Evolutionary conservation across 2,329 filamentous ascomycete genomes (phyloP).

Genomic region (Diaporthe australafricana): DNA sequence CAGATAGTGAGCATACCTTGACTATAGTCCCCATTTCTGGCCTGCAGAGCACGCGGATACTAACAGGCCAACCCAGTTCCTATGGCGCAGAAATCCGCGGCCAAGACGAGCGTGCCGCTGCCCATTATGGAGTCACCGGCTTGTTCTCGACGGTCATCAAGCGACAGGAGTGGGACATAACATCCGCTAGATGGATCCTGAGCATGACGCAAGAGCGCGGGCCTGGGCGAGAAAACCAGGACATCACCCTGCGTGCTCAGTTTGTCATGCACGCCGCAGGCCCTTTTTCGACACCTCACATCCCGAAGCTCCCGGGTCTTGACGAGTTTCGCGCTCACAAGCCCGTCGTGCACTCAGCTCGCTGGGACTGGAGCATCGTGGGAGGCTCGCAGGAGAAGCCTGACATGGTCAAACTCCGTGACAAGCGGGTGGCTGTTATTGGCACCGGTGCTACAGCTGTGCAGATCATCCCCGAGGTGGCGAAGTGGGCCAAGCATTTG

Average conservation of each 20-base stretch:
- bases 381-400: conserved; percentile 21
- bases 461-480: conserved; percentile 73
- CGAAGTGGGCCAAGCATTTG: conserved; percentile 65
- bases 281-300: conserved; percentile 56
- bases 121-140: neutral
- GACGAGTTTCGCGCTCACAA: conserved; percentile 31
- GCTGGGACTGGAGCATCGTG: conserved; percentile 3
- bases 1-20: conserved; percentile 33
- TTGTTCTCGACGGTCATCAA: neutral
- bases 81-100: neutral
- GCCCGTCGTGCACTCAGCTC: conserved; percentile 35
- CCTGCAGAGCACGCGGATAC: conserved; percentile 39
- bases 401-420: conserved; percentile 37
- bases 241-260: conserved; percentile 56
- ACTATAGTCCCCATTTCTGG: conserved; percentile 51
- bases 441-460: conserved; percentile 78
- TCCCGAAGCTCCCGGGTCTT: conserved; percentile 48
- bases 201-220: conserved; percentile 1
- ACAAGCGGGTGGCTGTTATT: conserved; percentile 75
- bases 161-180: neutral
- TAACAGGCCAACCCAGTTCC: neutral
- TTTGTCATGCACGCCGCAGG: conserved; percentile 59
- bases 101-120: neutral
- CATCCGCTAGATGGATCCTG: neutral
- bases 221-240: conserved; percentile 29